phyloP scores from a whole-genome alignment of 1,139 yeast species.

The Zygosaccharomyces pseudobailii region DNA sequence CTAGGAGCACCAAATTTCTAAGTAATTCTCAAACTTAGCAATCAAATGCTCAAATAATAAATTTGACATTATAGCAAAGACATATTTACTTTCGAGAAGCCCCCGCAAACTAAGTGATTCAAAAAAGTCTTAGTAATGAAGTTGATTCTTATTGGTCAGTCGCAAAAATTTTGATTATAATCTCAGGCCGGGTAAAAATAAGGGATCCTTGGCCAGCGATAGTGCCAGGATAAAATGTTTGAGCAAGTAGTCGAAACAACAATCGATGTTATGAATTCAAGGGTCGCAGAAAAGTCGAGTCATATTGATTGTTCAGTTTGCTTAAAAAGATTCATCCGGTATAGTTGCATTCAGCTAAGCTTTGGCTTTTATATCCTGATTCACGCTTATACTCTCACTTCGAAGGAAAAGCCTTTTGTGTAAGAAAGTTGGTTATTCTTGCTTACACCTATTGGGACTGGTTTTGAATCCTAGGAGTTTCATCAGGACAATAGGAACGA shows the following conservation, averaged over 20 bases:
- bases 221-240: background rate
- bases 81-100: background rate
- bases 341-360: background rate
- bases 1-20: too few relatives aligned
- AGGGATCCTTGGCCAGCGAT: background rate
- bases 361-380: background rate
- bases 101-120: background rate
- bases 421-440: background rate
- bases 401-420: background rate
- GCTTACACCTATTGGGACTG: background rate
- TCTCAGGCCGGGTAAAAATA: background rate
- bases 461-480: background rate
- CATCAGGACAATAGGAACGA: background rate
- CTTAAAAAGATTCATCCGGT: background rate
- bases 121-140: background rate
- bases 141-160: background rate
- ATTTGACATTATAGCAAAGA: too few relatives aligned
- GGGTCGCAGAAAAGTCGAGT: background rate
- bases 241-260: background rate
- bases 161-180: background rate
- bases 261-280: background rate
- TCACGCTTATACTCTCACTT: background rate
- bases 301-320: background rate
- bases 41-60: too few relatives aligned
- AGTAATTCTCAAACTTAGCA: too few relatives aligned